phyloP scores from a whole-genome alignment of 2,329 filamentous ascomycete genomes.

The Bipolaris bicolor region DNA sequence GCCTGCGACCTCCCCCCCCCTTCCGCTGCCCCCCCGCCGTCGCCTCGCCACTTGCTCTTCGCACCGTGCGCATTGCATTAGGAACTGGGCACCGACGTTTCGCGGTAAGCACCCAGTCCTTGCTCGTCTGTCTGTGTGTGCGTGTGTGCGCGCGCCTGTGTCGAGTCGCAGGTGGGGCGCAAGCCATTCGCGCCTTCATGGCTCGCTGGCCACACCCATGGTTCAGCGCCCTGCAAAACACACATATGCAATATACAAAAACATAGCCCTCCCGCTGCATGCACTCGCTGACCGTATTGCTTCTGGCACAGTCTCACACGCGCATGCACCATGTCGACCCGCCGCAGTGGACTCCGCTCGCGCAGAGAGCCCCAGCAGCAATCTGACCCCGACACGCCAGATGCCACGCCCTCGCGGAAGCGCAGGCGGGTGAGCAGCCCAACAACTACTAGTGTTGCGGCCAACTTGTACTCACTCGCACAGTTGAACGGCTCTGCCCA shows the following conservation, averaged over 20 bases:
- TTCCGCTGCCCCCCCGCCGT: constrained; percentile 5
- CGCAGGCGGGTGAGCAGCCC: constrained; percentile 52
- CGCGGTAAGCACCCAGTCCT: constrained; percentile 22
- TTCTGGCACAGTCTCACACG: constrained; percentile 15
- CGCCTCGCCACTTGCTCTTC: constrained; percentile 1
- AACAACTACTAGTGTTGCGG: constrained; percentile 9
- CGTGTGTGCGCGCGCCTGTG: neutral
- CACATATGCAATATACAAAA: constrained; percentile 3
- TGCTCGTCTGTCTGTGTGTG: neutral
- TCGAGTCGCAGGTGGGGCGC: constrained; percentile 27
- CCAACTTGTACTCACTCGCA: constrained; percentile 23
- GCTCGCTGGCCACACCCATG: constrained; percentile 12
- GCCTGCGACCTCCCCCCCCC: constrained; percentile 10
- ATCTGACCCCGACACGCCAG: constrained; percentile 53
- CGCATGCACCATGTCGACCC: constrained; percentile 27
- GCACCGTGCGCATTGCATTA: constrained; percentile 4
- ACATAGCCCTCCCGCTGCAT: constrained; percentile 1
- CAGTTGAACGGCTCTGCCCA: constrained; percentile 46
- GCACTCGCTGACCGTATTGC: constrained; percentile 24
- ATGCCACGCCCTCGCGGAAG: constrained; percentile 56
- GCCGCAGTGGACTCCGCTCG: constrained; percentile 22
- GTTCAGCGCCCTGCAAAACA: constrained; percentile 9
- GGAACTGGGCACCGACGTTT: constrained; percentile 12
- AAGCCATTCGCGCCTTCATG: constrained; percentile 4
- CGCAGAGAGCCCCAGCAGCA: constrained; percentile 40